Evolutionary conservation across 1,284 basidiomycete genomes (phyloP), one percentile per base, ranked within the genome.

Genomic region (Irpex sp.): DNA sequence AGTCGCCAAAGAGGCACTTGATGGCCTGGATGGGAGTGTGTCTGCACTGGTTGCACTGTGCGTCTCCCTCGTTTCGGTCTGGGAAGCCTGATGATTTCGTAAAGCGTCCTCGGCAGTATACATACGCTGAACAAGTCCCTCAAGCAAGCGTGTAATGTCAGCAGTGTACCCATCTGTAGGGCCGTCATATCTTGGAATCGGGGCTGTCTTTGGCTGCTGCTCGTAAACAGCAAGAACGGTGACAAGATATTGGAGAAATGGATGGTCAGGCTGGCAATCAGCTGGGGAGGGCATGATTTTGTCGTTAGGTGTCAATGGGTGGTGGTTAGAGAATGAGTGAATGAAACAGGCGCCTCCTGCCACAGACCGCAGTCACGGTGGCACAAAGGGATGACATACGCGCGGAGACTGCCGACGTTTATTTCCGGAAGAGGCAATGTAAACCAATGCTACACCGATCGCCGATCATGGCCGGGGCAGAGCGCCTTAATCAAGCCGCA

Each of bases 161-260:
- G 88, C 84, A 8, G 84, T 88, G 70, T 86, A 83, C 85, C 84
- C 87, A 74, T 87, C 83, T 57, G 77, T 67, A 1, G 84, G 84
- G 1, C 88, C 88, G 73, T 85, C 80, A 73, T 88, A 90, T 63
- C 79, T 79, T 56, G 87, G 87, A 65, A 82, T 74, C 47, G 87
- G 85, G 5, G 81, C 77, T 11, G 81, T 61, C 61, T 71, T 61
- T 46, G 76, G 70, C 19, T 76, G 76, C 51, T 76, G 73, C 65
- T 79, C 77, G 66, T 77, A 78, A 63, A 78, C 69, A 35, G 77
- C 77, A 47, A 79, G 69, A n/a, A 77, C 68, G 31, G 75, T 75
- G 65, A 77, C 72, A 55, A 78, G 75, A 66, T 79, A 76, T 6
- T 71, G 69, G 50, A 78, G 67, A 65, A 79, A 78, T 9, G 77